These are phyloP conservation scores for Aurifilum marmelostoma DNA, from an alignment of 2,329 filamentous ascomycete species.

Conservation along the genomic window DNA sequence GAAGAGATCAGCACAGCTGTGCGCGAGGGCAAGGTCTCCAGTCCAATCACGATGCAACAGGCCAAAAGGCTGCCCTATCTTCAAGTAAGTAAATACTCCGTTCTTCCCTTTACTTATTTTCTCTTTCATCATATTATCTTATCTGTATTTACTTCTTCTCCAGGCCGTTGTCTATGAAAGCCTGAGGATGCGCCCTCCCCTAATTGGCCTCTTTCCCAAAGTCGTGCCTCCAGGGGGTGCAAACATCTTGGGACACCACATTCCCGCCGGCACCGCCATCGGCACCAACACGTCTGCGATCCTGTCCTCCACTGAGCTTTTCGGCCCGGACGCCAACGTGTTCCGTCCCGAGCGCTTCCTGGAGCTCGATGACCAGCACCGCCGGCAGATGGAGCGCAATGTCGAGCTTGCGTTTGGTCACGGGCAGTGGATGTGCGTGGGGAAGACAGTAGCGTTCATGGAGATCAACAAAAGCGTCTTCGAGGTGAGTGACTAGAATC, in stretches of 20 bases:
- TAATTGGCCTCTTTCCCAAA: slow-evolving; percentile 29
- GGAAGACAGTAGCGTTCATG: slow-evolving; percentile 47
- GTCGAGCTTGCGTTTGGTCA: slow-evolving; percentile 45
- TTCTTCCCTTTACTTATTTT: too few species aligned
- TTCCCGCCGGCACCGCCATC: slow-evolving; percentile 20
- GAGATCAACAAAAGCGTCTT: slow-evolving; percentile 48
- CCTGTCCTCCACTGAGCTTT: slow-evolving; percentile 21
- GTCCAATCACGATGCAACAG: not conserved
- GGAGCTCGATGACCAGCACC: slow-evolving; percentile 43
- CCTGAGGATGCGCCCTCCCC: slow-evolving; percentile 42
- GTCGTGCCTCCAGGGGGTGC: slow-evolving; percentile 24
- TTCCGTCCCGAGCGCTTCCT: slow-evolving; percentile 66
- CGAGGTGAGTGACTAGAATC: slow-evolving; percentile 39
- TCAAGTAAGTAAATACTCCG: not conserved
- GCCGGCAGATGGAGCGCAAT: slow-evolving; percentile 38
- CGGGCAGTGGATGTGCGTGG: slow-evolving; percentile 46
- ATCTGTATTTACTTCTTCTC: not conserved
- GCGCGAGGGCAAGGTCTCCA: slow-evolving; percentile 1
- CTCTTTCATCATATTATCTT: too few species aligned
- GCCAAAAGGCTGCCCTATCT: slow-evolving; percentile 2
- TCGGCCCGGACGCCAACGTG: slow-evolving; percentile 57
- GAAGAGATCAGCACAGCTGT: slow-evolving; percentile 26
- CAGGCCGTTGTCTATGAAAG: slow-evolving; percentile 42
- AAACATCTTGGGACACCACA: not conserved
- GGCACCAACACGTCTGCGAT: slow-evolving; percentile 18